Base-by-base conservation (phyloP, 495 filamentous ascomycete genomes). In the Lasiosphaeria ovina region DNA sequence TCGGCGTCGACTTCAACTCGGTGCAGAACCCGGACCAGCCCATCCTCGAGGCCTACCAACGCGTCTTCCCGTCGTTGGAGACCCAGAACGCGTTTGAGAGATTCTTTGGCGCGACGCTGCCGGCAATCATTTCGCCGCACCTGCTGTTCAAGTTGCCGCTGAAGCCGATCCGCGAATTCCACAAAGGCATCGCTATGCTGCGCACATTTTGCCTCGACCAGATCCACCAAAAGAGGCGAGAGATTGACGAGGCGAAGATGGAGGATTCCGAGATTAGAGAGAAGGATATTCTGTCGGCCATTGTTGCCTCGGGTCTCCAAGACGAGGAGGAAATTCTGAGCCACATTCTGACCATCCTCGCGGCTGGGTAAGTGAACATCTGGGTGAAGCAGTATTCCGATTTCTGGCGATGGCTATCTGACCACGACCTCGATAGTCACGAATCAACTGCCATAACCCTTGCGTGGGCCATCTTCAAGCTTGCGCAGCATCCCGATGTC, bases 221-320 rank as follows among this genome's bases (percentile, higher is more conserved):
- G 34, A 53, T 53, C 51, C 32, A 5, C 12, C 31, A 36, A 5
- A 53, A 53, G 51, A 14, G 33, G 12, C 51, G 33, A 5, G 51
- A 53, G 51, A 53, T 51, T 5, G 34, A 53, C 11, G 59, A 55
- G 42, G 54, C 40, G 9, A 51, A 61, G 51, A 44, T 33, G 11
- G 59, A 54, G 17, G 52, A 55, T 10, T 44, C n/a, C 17, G 54
- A 61, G 53, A 34, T 34, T 34, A 10, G 34, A 16, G 51, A 53
- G 33, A 53, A 53, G 14, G 51, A 53, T 16, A 53, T 53, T 36
- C 34, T 53, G 9, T 53, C 51, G 4, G 51, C 51, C 33, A 10
- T 53, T n/a, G 34, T 53, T 8, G 51, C 51, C 5, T 53, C 51
- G 51, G 51, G 51, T 16, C 34, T 53, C 31, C 51, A 53, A n/a